phyloP scores from a whole-genome alignment of 2,329 filamentous ascomycete genomes.

The Microcyclospora pomicola region DNA sequence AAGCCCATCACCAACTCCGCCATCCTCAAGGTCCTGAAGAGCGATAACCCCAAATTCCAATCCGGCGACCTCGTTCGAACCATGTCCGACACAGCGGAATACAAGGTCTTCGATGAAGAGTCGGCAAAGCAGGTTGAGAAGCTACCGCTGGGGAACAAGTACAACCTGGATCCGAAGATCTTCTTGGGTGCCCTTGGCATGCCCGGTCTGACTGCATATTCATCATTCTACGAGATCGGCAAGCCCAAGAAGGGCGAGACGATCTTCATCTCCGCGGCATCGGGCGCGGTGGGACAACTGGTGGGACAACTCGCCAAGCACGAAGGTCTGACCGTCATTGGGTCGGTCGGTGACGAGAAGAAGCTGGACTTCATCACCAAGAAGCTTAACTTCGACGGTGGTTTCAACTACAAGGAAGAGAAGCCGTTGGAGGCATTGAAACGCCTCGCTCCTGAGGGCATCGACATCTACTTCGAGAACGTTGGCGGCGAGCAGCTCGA shows the following conservation, averaged over 20 bases:
- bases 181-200: constrained; percentile 69
- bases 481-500: constrained; percentile 58
- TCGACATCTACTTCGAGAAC: constrained; percentile 77
- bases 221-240: constrained; percentile 60
- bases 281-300: constrained; percentile 68
- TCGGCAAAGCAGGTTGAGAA: too few relatives aligned
- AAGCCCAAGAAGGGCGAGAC: constrained; percentile 65
- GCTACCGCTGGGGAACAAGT: constrained; percentile 38
- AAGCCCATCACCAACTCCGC: constrained; percentile 50
- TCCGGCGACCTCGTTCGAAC: constrained; percentile 51
- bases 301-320: constrained; percentile 75
- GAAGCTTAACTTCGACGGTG: constrained; percentile 56
- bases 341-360: constrained; percentile 64
- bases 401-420: constrained; percentile 85
- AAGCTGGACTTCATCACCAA: constrained; percentile 64
- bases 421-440: constrained; percentile 51
- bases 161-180: constrained; percentile 48
- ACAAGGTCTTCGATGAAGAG: constrained; percentile 42
- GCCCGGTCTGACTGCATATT: constrained; percentile 64
- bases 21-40: constrained; percentile 58
- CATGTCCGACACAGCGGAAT: constrained; percentile 38
- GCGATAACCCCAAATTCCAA: constrained; percentile 47
- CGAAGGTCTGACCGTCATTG: constrained; percentile 65
- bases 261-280: constrained; percentile 68
- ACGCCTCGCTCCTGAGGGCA: constrained; percentile 58